Percentiles rank a stretch among this genome's conserved stretches.
Evolutionary conservation across 345 rosid species (phyloP).

Genomic region (Salix viminalis): DNA sequence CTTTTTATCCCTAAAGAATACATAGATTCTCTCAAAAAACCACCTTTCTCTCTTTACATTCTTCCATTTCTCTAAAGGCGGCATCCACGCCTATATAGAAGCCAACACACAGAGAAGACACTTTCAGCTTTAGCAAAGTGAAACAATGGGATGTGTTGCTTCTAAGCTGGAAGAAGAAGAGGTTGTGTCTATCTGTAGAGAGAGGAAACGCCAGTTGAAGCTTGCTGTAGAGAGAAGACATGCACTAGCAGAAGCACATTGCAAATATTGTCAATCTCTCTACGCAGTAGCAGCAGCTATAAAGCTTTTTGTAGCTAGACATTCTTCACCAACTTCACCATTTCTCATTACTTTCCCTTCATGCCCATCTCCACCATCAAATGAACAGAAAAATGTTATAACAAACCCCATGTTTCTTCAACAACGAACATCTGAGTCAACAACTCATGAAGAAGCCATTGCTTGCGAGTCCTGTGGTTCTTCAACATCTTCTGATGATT

Average conservation of each 20-base stretch:
- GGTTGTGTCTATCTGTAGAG: conserved; percentile 65
- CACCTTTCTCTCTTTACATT: conserved; percentile 27
- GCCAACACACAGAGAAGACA: conserved; percentile 4
- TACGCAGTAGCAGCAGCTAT: conserved; percentile 66
- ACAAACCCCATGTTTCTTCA: conserved; percentile 55
- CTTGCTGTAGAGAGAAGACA: conserved; percentile 56
- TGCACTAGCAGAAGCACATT: conserved; percentile 62
- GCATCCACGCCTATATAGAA: conserved; percentile 18
- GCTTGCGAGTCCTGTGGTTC: conserved; percentile 42
- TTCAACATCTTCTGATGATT: conserved; percentile 29
- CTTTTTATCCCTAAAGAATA: conserved; percentile 28
- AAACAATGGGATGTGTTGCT: conserved; percentile 64
- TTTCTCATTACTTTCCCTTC: conserved; percentile 55
- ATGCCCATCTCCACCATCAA: conserved; percentile 28
- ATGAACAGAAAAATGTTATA: conserved; percentile 26
- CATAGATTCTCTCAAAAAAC: conserved; percentile 25
- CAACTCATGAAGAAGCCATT: conserved; percentile 41
- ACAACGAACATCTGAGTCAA: conserved; percentile 40
- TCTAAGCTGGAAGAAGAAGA: conserved; percentile 61
- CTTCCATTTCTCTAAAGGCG: conserved; percentile 17
- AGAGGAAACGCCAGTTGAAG: conserved; percentile 55
- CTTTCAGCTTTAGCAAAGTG: conserved; percentile 8
- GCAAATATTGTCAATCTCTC: conserved; percentile 59
- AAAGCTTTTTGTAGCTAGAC: conserved; percentile 69
- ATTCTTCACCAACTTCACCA: conserved; percentile 61